These are phyloP conservation scores for Lepidium didymum DNA, from an alignment of 345 rosid species.

Conservation along the genomic window DNA sequence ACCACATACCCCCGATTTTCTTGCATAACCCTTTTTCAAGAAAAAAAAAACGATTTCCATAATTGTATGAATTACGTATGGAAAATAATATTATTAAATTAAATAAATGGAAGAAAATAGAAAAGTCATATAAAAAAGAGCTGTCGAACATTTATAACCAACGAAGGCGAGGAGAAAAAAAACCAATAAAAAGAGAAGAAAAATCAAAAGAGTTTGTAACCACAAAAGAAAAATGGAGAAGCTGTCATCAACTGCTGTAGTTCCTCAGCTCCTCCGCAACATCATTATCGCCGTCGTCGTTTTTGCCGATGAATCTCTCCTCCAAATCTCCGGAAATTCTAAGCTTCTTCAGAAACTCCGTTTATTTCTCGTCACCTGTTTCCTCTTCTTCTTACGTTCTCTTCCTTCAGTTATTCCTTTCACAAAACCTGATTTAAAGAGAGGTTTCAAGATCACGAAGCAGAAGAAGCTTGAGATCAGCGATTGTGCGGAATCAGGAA, in stretches of 20 bases:
- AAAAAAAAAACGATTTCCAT: not conserved
- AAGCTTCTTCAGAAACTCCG: slow-evolving; percentile 52
- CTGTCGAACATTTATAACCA: not conserved
- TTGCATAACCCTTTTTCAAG: no score
- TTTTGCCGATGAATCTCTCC: slow-evolving; percentile 58
- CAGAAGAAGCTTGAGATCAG: not conserved
- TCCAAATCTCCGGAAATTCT: slow-evolving; percentile 36
- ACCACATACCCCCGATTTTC: no score
- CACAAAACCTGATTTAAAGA: not conserved
- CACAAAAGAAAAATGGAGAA: slow-evolving; percentile 34
- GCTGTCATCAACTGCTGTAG: slow-evolving; percentile 34
- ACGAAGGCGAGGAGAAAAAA: not conserved
- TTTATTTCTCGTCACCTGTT: slow-evolving; percentile 33
- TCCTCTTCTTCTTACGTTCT: slow-evolving; percentile 57
- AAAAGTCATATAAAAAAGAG: not conserved
- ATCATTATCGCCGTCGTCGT: slow-evolving; percentile 40
- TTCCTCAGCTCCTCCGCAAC: slow-evolving; percentile 58
- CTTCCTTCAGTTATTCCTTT: slow-evolving; percentile 38
- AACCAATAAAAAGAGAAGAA: not conserved
- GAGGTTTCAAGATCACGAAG: not conserved
- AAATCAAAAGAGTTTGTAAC: not conserved
- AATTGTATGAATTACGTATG: no score
- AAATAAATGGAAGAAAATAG: not conserved
- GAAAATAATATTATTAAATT: not conserved
- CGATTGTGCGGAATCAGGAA: slow-evolving; percentile 40